phyloP scores from a whole-genome alignment of 2,329 filamentous ascomycete genomes.

The Cadophora gregata region DNA sequence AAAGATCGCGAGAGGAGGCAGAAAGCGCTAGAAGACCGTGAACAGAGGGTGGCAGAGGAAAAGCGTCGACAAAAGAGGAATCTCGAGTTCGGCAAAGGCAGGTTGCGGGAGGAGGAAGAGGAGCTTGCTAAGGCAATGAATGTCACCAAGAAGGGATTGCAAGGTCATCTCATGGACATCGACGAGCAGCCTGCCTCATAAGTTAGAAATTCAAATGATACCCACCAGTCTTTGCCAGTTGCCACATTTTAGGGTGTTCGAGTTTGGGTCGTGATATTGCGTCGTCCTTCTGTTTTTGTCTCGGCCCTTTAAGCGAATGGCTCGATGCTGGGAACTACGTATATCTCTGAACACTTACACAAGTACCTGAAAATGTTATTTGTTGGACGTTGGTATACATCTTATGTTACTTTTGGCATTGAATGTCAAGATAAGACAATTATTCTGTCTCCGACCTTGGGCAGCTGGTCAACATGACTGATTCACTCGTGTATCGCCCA shows the following conservation, averaged over 20 bases:
- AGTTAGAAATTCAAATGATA: background rate
- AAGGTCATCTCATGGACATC: conserved; percentile 58
- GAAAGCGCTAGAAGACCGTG: conserved; percentile 69
- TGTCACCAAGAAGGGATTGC: conserved; percentile 69
- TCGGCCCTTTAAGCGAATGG: background rate
- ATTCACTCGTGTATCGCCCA: no score
- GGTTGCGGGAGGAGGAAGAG: conserved; percentile 68
- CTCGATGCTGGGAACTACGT: background rate
- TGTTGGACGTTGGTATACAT: background rate
- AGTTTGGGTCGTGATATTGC: background rate
- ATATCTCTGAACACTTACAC: background rate
- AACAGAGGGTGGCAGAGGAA: conserved; percentile 66
- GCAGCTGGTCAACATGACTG: background rate
- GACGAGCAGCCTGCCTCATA: conserved; percentile 16
- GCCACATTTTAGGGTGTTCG: background rate
- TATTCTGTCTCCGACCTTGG: background rate
- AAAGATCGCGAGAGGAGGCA: conserved; percentile 66
- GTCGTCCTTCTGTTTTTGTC: background rate
- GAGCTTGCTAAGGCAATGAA: conserved; percentile 73
- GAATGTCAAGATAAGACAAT: background rate
- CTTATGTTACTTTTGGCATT: background rate
- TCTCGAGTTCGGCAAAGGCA: conserved; percentile 64
- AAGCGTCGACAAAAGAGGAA: conserved; percentile 64
- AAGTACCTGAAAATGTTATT: background rate
- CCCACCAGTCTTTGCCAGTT: background rate